Conservation (phyloP, 345 rosid genomes). For the Eucalyptus erythrocorys region DNA sequence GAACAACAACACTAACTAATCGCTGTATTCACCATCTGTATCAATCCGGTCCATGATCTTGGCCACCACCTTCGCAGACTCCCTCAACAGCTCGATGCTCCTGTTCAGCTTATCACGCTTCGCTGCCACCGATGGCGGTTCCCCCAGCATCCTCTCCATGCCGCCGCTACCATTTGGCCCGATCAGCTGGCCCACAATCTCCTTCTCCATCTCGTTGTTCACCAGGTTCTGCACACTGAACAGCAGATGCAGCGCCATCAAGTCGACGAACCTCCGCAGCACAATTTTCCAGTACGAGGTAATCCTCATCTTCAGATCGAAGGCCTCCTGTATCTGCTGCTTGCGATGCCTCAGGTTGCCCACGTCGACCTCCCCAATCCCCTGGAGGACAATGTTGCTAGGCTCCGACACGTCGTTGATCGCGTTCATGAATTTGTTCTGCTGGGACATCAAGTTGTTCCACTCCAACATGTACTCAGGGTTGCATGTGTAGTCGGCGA, state of each 20-base stretch:
- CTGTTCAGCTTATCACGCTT: slow-evolving; percentile 10
- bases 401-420: neutral
- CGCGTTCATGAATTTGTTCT: neutral
- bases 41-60: neutral
- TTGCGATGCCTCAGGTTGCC: neutral
- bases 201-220: slow-evolving; percentile 5
- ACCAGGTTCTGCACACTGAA: neutral
- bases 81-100: slow-evolving; percentile 4
- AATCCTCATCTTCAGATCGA: slow-evolving; percentile 14
- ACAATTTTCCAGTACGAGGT: slow-evolving; percentile 14
- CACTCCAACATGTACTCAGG: slow-evolving; percentile 9
- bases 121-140: neutral
- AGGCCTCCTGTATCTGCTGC: neutral
- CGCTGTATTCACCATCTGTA: neutral
- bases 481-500: slow-evolving; percentile 15
- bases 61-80: neutral
- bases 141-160: slow-evolving; percentile 10
- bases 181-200: neutral
- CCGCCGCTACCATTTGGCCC: neutral
- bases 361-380: neutral
- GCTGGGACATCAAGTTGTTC: slow-evolving; percentile 3
- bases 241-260: slow-evolving; percentile 3
- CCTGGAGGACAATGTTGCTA: neutral
- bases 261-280: slow-evolving; percentile 10
- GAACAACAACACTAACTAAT: neutral